These are phyloP conservation scores for Exophiala calicioides DNA, from an alignment of 2,329 filamentous ascomycete genomes.

Conservation along the genomic window DNA sequence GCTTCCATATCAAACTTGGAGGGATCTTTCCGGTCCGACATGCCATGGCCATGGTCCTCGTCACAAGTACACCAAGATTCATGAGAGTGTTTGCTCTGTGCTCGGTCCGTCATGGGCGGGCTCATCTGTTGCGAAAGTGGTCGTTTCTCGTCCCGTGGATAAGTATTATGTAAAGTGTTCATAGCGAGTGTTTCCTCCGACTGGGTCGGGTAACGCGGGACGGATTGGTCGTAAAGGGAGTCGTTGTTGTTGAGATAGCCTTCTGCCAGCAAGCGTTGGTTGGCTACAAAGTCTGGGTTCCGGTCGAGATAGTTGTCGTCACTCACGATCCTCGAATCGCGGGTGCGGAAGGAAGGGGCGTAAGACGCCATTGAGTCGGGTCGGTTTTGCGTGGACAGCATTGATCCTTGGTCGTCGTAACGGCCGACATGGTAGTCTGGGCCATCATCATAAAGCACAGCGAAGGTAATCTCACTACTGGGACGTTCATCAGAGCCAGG, in stretches of 20 bases:
- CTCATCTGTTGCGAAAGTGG: constrained; percentile 24
- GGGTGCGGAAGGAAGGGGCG: constrained; percentile 31
- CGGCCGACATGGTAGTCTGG: constrained; percentile 33
- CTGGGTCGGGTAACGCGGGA: constrained; percentile 28
- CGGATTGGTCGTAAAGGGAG: constrained; percentile 27
- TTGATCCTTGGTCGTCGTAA: constrained; percentile 29
- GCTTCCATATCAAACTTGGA: constrained; percentile 30
- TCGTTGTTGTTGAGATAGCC: constrained; percentile 31
- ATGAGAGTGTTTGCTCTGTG: constrained; percentile 29
- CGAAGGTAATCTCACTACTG: constrained; percentile 33
- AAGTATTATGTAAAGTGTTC: constrained; percentile 26
- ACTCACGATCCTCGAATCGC: constrained; percentile 29
- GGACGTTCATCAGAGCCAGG: constrained; percentile 31
- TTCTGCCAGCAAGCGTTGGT: constrained; percentile 31
- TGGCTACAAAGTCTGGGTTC: constrained; percentile 30
- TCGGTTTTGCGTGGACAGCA: constrained; percentile 24
- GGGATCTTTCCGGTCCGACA: constrained; percentile 25
- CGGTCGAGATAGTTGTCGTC: constrained; percentile 30
- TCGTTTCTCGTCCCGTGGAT: constrained; percentile 29
- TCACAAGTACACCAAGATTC: constrained; percentile 34
- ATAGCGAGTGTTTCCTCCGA: constrained; percentile 30
- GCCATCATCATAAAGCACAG: constrained; percentile 32
- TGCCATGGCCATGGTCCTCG: constrained; percentile 30
- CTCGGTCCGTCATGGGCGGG: constrained; percentile 23
- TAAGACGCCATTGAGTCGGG: constrained; percentile 30